phyloP scores from a whole-genome alignment of 1,139 yeast species.

The Pichia sp. region DNA sequence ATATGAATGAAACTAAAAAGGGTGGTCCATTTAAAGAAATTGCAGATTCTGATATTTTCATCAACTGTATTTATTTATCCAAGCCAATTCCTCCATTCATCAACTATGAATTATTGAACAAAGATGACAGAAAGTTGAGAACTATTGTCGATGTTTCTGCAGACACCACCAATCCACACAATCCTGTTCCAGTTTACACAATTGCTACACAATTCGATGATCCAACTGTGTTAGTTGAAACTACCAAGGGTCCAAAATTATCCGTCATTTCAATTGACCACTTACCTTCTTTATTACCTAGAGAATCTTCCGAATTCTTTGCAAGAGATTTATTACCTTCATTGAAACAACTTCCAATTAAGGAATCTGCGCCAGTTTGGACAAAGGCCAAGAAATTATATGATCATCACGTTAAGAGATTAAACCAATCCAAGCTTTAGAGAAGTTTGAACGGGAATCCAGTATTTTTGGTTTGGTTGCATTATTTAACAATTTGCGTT shows the following conservation, averaged over 20 bases:
- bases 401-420: slow-evolving; percentile 72
- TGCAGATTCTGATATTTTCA: slow-evolving; percentile 76
- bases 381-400: slow-evolving; percentile 75
- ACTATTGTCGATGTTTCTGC: slow-evolving; percentile 97
- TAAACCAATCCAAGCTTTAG: slow-evolving; percentile 25
- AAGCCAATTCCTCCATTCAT: slow-evolving; percentile 91
- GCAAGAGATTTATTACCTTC: slow-evolving; percentile 83
- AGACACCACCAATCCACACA: slow-evolving; percentile 96
- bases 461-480: too few species aligned
- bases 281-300: slow-evolving; percentile 87
- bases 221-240: slow-evolving; percentile 81
- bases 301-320: slow-evolving; percentile 93
- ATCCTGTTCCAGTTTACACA: slow-evolving; percentile 90
- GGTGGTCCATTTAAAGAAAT: slow-evolving; percentile 98
- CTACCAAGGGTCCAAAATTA: slow-evolving; percentile 72
- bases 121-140: slow-evolving; percentile 61
- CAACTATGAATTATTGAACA: slow-evolving; percentile 58
- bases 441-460: not conserved
- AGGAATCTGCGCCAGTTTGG: slow-evolving; percentile 87
- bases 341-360: slow-evolving; percentile 70
- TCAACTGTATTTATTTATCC: slow-evolving; percentile 92
- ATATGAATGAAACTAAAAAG: slow-evolving; percentile 88
- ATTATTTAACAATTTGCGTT: too few species aligned
- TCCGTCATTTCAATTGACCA: slow-evolving; percentile 97
- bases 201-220: slow-evolving; percentile 83